Base-by-base conservation (phyloP, 2,329 filamentous ascomycete species). In the Nemania abortiva region DNA sequence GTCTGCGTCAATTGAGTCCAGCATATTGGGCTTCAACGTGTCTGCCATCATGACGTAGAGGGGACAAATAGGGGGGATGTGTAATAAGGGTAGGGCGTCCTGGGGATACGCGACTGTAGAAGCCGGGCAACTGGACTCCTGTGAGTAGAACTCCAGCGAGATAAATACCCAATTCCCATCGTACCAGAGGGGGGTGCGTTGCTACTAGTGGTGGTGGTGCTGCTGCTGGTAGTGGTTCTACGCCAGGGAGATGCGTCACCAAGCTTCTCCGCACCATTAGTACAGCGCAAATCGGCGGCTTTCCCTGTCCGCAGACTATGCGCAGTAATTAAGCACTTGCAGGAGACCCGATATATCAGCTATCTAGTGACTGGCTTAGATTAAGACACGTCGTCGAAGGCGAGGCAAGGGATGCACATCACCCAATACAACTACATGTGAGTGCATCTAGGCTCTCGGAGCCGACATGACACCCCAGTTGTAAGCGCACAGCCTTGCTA, bases 101-200 rank as follows among this genome's bases (percentile, higher is more conserved):
- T 22, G 24, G n/a, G 27, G 31, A 10, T 20, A 47, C 34, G 31
- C 18, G 34, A 37, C n/a, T 27, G 6, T 42, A 27, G 56, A n/a
- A 52, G 20, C n/a, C 22, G 27, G 22, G 34, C 15, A 1, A 54
- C 13, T 27, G n/a, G n/a, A 13, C 9, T n/a, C 15, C 34, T 57
- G 6, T 34, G 54, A 58, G 63, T 31, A 54, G 61, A 29, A 42
- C n/a, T 9, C 27, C 34, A 31, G 24, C 20, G 31, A 42, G 20
- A 59, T 70, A 63, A 70, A 71, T 66, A 70, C 53, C 39, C 52
- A 0, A 29, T 18, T 6, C 27, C 11, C 54, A 31, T 39, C 52
- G 42, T 4, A 4, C 55, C 22, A 47, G 52, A 57, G 24, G 4
- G 2, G 52, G 60, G 10, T 5, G 24, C 5, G 5, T 2, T 27